Evolutionary conservation across 257 asterid genomes (phyloP).

Genomic region (Plantago major): DNA sequence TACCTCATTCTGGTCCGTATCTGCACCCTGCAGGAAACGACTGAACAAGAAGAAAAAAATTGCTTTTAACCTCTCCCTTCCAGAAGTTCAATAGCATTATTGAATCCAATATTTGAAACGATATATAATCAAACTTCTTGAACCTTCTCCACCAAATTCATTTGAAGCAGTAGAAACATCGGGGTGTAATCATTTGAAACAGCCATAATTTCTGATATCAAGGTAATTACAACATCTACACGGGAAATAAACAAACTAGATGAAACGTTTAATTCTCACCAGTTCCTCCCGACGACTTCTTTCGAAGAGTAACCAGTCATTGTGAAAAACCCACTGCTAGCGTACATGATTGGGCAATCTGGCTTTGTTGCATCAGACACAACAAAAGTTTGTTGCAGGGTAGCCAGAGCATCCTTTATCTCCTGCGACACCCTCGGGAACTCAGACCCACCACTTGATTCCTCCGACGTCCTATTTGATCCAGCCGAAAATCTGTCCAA

Average conservation of each 20-base stretch:
- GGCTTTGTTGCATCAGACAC: slow-evolving; percentile 98
- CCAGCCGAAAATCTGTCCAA: slow-evolving; percentile 33
- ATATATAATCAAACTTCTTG: background rate
- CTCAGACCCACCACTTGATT: slow-evolving; percentile 31
- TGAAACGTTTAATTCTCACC: slow-evolving; percentile 46
- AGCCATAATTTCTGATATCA: background rate
- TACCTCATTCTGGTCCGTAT: slow-evolving; percentile 81
- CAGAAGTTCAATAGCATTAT: slow-evolving; percentile 10
- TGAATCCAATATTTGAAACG: background rate
- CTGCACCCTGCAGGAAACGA: slow-evolving; percentile 96
- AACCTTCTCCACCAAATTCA: background rate
- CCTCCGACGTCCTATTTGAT: slow-evolving; percentile 56
- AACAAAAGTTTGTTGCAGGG: slow-evolving; percentile 95
- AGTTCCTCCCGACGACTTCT: slow-evolving; percentile 81
- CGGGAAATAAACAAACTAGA: background rate
- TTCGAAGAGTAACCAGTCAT: slow-evolving; percentile 88
- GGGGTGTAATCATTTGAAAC: background rate
- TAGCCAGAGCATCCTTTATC: slow-evolving; percentile 80
- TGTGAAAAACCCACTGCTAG: slow-evolving; percentile 86
- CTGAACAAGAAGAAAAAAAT: slow-evolving; percentile 52
- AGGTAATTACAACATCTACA: slow-evolving; percentile 1
- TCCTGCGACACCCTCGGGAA: slow-evolving; percentile 87
- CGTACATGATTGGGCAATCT: slow-evolving; percentile 86
- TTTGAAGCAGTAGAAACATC: too few relatives aligned
- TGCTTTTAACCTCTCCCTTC: slow-evolving; percentile 14